Conservation (phyloP, 495 filamentous ascomycete genomes). For the Aspergillus homomorphus region DNA sequence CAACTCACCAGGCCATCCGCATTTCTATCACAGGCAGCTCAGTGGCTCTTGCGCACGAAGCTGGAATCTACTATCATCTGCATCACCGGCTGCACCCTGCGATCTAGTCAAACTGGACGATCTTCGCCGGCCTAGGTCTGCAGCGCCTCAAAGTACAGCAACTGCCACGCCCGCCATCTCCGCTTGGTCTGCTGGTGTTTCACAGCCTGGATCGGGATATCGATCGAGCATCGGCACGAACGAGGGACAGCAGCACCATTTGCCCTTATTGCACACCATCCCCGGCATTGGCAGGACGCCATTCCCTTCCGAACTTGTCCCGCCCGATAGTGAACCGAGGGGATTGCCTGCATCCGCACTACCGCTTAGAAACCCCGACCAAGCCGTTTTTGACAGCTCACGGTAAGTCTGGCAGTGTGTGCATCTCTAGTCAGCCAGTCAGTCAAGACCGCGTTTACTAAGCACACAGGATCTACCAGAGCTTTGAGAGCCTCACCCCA, state of each 20-base stretch:
- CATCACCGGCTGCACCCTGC: background rate
- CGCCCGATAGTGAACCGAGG: background rate
- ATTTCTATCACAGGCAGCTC: conserved; percentile 3
- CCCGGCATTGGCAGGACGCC: background rate
- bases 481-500: conserved; percentile 1
- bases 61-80: background rate
- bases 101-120: conserved; percentile 1
- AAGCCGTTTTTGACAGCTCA: background rate
- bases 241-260: background rate
- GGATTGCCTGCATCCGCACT: background rate
- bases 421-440: background rate
- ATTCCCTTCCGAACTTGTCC: background rate
- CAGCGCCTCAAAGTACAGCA: background rate
- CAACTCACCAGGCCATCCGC: conserved; percentile 2
- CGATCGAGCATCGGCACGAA: background rate
- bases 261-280: background rate
- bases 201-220: background rate
- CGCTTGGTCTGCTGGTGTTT: background rate
- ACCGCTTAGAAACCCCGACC: background rate
- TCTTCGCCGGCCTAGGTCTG: background rate
- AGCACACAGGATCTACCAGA: background rate
- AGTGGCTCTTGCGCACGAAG: background rate
- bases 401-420: background rate
- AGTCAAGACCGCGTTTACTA: background rate
- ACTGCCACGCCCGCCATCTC: background rate